These are phyloP conservation scores for Friedmanniomyces endolithicus DNA, from an alignment of 495 filamentous ascomycete species.

Conservation along the genomic window DNA sequence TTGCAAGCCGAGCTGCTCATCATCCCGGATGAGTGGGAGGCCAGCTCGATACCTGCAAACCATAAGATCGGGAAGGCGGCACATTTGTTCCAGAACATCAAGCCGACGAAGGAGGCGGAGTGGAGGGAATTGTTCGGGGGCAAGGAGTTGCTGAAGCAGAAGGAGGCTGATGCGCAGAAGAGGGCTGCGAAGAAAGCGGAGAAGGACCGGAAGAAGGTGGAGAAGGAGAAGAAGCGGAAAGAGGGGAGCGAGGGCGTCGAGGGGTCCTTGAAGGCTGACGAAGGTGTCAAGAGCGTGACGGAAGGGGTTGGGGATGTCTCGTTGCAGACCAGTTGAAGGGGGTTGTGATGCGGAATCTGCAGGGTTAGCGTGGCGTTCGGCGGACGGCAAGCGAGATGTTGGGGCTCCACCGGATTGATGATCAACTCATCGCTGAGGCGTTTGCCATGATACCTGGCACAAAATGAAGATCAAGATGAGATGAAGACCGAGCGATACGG, in stretches of 20 bases:
- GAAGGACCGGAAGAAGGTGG: slow-evolving; percentile 46
- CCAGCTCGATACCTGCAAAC: slow-evolving; percentile 48
- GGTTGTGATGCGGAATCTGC: not conserved
- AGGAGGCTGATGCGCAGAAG: slow-evolving; percentile 47
- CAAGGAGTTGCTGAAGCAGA: slow-evolving; percentile 47
- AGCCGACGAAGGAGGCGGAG: slow-evolving; percentile 65
- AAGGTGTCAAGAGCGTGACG: slow-evolving; percentile 7
- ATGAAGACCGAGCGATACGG: too few species aligned
- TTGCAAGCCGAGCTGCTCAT: slow-evolving; percentile 48
- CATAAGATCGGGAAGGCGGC: slow-evolving; percentile 73
- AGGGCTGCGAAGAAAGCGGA: slow-evolving; percentile 43
- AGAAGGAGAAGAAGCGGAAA: slow-evolving; percentile 40
- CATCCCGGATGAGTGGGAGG: slow-evolving; percentile 64
- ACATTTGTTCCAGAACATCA: slow-evolving; percentile 75
- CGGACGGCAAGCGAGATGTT: too few species aligned
- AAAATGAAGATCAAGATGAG: too few species aligned
- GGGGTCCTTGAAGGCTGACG: not conserved
- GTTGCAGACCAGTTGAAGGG: slow-evolving; percentile 21
- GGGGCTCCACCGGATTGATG: too few species aligned
- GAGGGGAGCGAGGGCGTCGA: not conserved
- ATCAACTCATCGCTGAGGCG: too few species aligned
- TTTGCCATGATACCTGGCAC: too few species aligned
- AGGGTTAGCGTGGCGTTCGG: not conserved
- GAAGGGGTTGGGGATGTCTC: slow-evolving; percentile 5
- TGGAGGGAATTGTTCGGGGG: slow-evolving; percentile 78